A percentile compares a stretch with the other conserved stretches of the same genome.
Evolutionary conservation across 1,284 basidiomycete species (phyloP).

Genomic region (Pseudozyma pruni): DNA sequence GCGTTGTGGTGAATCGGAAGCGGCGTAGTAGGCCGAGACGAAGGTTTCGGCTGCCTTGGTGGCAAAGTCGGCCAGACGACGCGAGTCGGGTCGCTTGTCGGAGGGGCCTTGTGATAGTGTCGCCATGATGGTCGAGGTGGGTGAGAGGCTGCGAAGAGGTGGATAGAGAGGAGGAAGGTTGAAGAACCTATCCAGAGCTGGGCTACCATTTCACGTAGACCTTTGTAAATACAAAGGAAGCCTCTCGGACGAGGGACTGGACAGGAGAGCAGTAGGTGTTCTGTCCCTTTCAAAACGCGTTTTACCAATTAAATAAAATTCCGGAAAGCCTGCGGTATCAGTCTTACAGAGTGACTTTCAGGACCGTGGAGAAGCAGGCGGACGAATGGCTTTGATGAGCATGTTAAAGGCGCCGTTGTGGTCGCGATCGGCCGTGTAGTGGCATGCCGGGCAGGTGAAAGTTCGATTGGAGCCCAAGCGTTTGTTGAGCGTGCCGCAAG

Average conservation of each 20-base stretch:
- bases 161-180: neutral
- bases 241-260: too few relatives aligned
- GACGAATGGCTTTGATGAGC: neutral
- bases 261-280: too few relatives aligned
- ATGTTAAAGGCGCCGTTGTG: neutral
- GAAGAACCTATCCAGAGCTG: too few relatives aligned
- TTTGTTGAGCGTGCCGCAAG: constrained; percentile 3
- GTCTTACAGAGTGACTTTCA: too few relatives aligned
- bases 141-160: neutral
- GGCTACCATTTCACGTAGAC: too few relatives aligned
- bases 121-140: constrained; percentile 1
- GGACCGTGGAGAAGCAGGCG: too few relatives aligned
- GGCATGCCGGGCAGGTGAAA: neutral
- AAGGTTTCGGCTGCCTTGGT: constrained; percentile 64
- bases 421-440: neutral
- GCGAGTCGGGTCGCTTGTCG: constrained; percentile 34
- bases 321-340: too few relatives aligned
- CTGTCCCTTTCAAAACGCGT: too few relatives aligned
- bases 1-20: constrained; percentile 64
- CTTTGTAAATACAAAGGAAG: too few relatives aligned
- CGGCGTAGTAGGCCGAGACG: constrained; percentile 65
- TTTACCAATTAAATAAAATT: too few relatives aligned
- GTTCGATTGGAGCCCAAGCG: neutral
- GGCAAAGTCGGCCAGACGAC: constrained; percentile 55
- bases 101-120: neutral